These are phyloP conservation scores for Sporobolomyces roseus DNA, from an alignment of 768 basidiomycete species.

Conservation along the genomic window DNA sequence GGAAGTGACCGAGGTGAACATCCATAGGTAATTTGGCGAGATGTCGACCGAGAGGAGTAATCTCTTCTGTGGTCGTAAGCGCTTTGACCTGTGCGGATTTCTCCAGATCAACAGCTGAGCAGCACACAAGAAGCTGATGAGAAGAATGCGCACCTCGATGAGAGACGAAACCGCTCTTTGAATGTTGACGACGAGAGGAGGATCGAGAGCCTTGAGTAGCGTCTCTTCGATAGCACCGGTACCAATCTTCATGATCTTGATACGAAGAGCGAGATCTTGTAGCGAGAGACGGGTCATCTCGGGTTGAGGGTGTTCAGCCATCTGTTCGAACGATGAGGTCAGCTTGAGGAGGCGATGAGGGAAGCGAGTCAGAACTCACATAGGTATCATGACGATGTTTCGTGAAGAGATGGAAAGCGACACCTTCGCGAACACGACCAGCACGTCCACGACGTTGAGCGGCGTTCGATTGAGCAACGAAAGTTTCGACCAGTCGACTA, in stretches of 20 bases:
- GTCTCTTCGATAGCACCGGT: constrained; percentile 87
- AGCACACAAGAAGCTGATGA: neutral
- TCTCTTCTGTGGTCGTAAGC: constrained; percentile 76
- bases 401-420: constrained; percentile 95
- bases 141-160: constrained; percentile 64
- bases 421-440: constrained; percentile 79
- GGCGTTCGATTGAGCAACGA: constrained; percentile 61
- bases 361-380: constrained; percentile 48
- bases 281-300: constrained; percentile 93
- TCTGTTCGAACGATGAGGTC: constrained; percentile 52
- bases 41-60: constrained; percentile 86
- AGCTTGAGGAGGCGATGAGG: neutral
- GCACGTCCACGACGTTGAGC: constrained; percentile 70
- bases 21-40: constrained; percentile 90
- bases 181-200: constrained; percentile 77
- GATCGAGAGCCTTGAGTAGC: constrained; percentile 79
- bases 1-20: constrained; percentile 90
- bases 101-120: too few relatives aligned
- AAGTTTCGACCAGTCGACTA: constrained; percentile 84
- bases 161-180: constrained; percentile 83
- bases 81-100: constrained; percentile 83
- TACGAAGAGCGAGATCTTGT: constrained; percentile 82
- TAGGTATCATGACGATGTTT: constrained; percentile 76
- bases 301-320: constrained; percentile 83
- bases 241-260: constrained; percentile 89